Evolutionary conservation across 2,329 filamentous ascomycete species (phyloP).

Genomic region (Neonectria ditissima): DNA sequence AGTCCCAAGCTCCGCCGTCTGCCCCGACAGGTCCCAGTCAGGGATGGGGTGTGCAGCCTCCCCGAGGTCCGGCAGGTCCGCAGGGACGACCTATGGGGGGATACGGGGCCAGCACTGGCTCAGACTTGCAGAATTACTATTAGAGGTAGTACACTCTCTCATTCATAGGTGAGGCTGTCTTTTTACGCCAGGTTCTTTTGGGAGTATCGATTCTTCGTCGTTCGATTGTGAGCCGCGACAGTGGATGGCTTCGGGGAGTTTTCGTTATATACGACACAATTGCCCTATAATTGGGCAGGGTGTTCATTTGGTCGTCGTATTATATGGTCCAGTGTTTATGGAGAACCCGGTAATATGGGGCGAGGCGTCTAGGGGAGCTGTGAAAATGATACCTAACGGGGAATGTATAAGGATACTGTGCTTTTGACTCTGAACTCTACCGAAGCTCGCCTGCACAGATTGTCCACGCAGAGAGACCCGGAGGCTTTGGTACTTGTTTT

Average conservation of each 20-base stretch:
- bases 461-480: not conserved
- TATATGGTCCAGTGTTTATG: constrained; percentile 2
- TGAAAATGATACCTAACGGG: constrained; percentile 27
- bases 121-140: constrained; percentile 45
- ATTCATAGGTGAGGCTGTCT: not conserved
- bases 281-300: constrained; percentile 10
- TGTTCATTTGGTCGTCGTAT: constrained; percentile 20
- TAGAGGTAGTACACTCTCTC: constrained; percentile 34
- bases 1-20: constrained; percentile 34
- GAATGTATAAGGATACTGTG: constrained; percentile 1
- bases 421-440: not conserved
- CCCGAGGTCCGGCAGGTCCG: constrained; percentile 35
- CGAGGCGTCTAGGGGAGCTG: constrained; percentile 37
- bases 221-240: not conserved
- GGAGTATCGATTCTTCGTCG: constrained; percentile 15
- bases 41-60: constrained; percentile 37
- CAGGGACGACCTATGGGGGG: constrained; percentile 43
- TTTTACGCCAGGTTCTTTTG: constrained; percentile 22
- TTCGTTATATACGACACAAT: not conserved
- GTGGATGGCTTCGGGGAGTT: not conserved
- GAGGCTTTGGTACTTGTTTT: not conserved
- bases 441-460: constrained; percentile 3
- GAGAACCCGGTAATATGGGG: constrained; percentile 9
- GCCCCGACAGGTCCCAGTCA: constrained; percentile 41
- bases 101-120: constrained; percentile 36